Percentiles rank a stretch among this genome's conserved stretches.
phyloP scores from a whole-genome alignment of 192 early-diverging fungal genomes.

The Backusella luteola region DNA sequence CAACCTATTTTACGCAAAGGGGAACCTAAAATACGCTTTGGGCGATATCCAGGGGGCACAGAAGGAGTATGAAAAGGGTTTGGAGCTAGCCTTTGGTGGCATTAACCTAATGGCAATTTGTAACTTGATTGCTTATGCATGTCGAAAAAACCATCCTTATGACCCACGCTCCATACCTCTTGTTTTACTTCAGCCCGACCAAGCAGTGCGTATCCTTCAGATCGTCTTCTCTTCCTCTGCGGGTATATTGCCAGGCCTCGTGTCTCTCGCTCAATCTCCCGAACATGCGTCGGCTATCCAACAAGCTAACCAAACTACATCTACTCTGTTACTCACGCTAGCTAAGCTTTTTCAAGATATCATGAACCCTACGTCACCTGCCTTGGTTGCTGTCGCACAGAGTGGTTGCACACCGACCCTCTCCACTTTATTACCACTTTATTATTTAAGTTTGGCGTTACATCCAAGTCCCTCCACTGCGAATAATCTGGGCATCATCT shows the following conservation, averaged over 20 bases:
- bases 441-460: slow-evolving; percentile 80
- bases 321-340: slow-evolving; percentile 74
- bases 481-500: slow-evolving; percentile 88
- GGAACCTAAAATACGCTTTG: slow-evolving; percentile 78
- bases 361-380: slow-evolving; percentile 44
- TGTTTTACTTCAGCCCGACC: slow-evolving; percentile 61
- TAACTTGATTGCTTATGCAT: slow-evolving; percentile 42
- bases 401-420: slow-evolving; percentile 54
- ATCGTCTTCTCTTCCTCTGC: slow-evolving; percentile 57
- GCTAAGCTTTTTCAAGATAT: slow-evolving; percentile 89
- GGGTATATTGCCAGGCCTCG: slow-evolving; percentile 70
- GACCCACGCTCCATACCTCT: slow-evolving; percentile 41
- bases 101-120: slow-evolving; percentile 42
- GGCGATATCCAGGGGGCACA: slow-evolving; percentile 70
- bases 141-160: neutral
- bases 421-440: slow-evolving; percentile 72
- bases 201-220: slow-evolving; percentile 55
- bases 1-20: slow-evolving; percentile 86
- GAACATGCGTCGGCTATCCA: slow-evolving; percentile 31
- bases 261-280: neutral
- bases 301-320: slow-evolving; percentile 61
- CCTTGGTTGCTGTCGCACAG: slow-evolving; percentile 33
- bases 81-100: slow-evolving; percentile 69
- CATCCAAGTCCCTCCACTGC: slow-evolving; percentile 84
- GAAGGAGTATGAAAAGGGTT: slow-evolving; percentile 79